Base-by-base conservation (phyloP, 768 basidiomycete species). In the Agrocybe praecox region DNA sequence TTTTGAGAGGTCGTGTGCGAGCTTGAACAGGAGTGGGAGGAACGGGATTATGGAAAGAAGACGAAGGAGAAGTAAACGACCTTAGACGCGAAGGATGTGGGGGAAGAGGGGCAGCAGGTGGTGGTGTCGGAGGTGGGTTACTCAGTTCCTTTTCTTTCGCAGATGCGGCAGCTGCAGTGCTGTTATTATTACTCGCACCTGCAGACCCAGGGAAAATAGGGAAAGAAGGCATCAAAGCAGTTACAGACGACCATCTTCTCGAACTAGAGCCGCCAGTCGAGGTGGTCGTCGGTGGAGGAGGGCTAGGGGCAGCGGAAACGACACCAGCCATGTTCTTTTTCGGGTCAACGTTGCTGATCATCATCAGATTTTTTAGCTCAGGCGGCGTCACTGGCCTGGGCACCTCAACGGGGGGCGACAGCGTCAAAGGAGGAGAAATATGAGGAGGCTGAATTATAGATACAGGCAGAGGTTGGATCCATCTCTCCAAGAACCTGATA, bases 401-500 rank as follows among this genome's bases (percentile, higher is more conserved):
- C n/a, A 47, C 55, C 1, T 47, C 46, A 1, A 23, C 46, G 23
- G 55, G 49, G 23, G 56, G 34, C 19, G 58, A 29, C n/a, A 29
- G 40, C n/a, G 6, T 40, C 36, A n/a, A 40, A 14, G 36, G 12
- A 5, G 36, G 14, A 40, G 36, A 15, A 14, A 40, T 40, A 26
- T 59, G 44, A 19, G n/a, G 46, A 6, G 58, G 51, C 29, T 49
- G 53, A 8, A 63, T 55, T 9, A 66, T 47, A 21, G 65, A 53
- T 33, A 73, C 62, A 21, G 69, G 58, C 26, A 74, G 63, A 1
- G 88, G 87, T 45, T 76, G 76, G 18, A 89, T 70, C 71, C 88
- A 80, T 50, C 79, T 78, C 71, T 91, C 88, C 53, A 92, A 69
- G 70, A 91, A 90, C 42, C 79, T 74, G 46, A 92, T 72, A 52